Conservation (phyloP, 257 asterid species). For the Solanum ossicruentum region DNA sequence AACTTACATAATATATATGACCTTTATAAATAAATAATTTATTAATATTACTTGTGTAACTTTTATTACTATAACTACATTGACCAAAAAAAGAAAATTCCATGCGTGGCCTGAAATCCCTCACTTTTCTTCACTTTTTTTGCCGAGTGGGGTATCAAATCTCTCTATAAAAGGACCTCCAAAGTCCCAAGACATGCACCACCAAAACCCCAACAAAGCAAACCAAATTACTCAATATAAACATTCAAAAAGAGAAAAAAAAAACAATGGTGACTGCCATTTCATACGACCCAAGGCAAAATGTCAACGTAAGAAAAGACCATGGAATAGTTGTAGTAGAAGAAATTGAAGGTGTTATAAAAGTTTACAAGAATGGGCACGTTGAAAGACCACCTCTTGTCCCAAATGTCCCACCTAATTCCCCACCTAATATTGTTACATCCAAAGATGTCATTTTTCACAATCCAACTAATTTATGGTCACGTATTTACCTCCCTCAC, state of each 20-base stretch:
- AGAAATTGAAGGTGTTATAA: constrained; percentile 1
- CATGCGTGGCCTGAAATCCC: neutral
- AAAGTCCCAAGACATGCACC: neutral
- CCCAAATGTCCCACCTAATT: neutral
- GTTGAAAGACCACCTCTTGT: neutral
- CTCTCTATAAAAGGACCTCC: neutral
- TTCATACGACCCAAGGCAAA: neutral
- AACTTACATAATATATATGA: too few relatives aligned
- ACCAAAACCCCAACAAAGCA: neutral
- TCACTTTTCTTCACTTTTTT: neutral
- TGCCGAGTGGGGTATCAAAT: neutral
- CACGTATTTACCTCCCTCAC: neutral
- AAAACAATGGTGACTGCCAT: neutral
- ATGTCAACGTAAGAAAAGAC: neutral
- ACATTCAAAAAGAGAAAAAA: neutral
- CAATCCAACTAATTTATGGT: neutral
- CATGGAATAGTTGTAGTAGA: neutral
- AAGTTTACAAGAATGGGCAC: neutral
- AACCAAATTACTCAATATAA: neutral
- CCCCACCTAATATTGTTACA: neutral
- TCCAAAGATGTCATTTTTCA: neutral
- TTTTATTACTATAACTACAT: too few relatives aligned
- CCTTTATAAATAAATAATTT: too few relatives aligned
- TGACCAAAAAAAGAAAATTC: neutral
- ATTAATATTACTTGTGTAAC: too few relatives aligned